Evolutionary conservation across 2,329 filamentous ascomycete genomes (phyloP).

Genomic region (Paecilomyces formosus): DNA sequence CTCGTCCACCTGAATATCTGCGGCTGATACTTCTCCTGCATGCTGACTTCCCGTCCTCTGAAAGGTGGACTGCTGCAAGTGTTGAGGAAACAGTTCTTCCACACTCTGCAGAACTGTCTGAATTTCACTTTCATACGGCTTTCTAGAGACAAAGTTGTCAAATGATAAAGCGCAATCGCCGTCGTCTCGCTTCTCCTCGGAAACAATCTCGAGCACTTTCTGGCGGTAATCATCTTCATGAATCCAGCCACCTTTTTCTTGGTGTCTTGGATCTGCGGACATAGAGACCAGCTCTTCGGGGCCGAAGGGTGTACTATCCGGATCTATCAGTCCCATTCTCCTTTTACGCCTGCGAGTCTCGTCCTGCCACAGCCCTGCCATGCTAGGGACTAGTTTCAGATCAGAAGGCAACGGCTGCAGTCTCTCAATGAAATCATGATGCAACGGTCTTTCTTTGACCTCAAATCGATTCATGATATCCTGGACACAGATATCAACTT

Average conservation of each 20-base stretch:
- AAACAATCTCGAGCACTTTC: constrained; percentile 56
- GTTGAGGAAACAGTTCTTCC: constrained; percentile 73
- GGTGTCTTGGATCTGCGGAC: constrained; percentile 71
- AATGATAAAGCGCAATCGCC: constrained; percentile 47
- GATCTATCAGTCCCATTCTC: constrained; percentile 57
- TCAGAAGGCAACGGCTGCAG: constrained; percentile 55
- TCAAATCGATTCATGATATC: constrained; percentile 76
- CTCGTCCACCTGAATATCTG: constrained; percentile 57
- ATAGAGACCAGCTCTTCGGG: constrained; percentile 78
- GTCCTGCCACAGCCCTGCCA: constrained; percentile 89
- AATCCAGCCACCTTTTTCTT: constrained; percentile 75
- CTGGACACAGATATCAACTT: constrained; percentile 83
- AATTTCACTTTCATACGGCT: constrained; percentile 51
- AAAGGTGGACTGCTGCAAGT: constrained; percentile 35
- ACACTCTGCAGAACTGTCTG: constrained; percentile 76
- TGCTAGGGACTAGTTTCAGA: constrained; percentile 82
- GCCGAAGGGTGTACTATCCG: constrained; percentile 68
- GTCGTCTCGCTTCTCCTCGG: constrained; percentile 52
- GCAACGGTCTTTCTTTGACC: constrained; percentile 68
- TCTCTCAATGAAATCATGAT: constrained; percentile 78
- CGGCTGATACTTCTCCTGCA: constrained; percentile 6
- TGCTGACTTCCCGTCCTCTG: constrained; percentile 8
- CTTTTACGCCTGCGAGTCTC: constrained; percentile 73
- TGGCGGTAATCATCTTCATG: constrained; percentile 78
- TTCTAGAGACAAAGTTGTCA: constrained; percentile 55